phyloP scores from a whole-genome alignment of 306 rosid genomes.

The Gynostemma pentaphyllum region DNA sequence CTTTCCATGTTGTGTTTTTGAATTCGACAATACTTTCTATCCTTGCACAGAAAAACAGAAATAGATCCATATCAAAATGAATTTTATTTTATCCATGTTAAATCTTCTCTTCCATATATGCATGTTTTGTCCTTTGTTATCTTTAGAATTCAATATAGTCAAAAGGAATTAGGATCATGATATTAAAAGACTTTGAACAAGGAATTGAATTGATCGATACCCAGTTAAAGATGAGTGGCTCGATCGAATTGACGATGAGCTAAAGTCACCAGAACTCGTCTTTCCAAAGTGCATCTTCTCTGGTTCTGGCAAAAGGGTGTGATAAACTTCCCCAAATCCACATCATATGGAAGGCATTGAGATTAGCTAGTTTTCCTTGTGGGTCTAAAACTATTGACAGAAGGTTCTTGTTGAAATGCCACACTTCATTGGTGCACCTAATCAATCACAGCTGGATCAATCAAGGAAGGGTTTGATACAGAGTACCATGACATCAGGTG shows the following conservation, averaged over 20 bases:
- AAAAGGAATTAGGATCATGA: too few species aligned
- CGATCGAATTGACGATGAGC: constrained; percentile 37
- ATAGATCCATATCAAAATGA: constrained; percentile 47
- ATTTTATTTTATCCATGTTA: constrained; percentile 32
- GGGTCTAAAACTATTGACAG: constrained; percentile 49
- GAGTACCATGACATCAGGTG: constrained; percentile 46
- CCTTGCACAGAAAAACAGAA: constrained; percentile 55
- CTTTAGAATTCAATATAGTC: too few species aligned
- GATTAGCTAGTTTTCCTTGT: constrained; percentile 37
- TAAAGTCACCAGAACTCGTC: constrained; percentile 52
- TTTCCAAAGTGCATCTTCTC: constrained; percentile 51
- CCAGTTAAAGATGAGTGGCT: constrained; percentile 36
- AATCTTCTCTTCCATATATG: constrained; percentile 43
- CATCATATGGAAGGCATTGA: constrained; percentile 62
- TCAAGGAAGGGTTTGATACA: constrained; percentile 33
- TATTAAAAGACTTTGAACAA: too few species aligned
- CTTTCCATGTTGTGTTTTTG: constrained; percentile 34
- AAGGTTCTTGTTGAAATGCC: constrained; percentile 46
- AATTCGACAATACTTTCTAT: constrained; percentile 53
- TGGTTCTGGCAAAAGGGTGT: constrained; percentile 42
- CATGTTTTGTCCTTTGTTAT: too few species aligned
- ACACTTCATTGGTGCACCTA: constrained; percentile 33
- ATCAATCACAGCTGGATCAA: constrained; percentile 29
- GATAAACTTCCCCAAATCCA: constrained; percentile 62
- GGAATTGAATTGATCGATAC: too few species aligned